Base-by-base conservation (phyloP, 306 rosid genomes). In the Hippophae rhamnoides region DNA sequence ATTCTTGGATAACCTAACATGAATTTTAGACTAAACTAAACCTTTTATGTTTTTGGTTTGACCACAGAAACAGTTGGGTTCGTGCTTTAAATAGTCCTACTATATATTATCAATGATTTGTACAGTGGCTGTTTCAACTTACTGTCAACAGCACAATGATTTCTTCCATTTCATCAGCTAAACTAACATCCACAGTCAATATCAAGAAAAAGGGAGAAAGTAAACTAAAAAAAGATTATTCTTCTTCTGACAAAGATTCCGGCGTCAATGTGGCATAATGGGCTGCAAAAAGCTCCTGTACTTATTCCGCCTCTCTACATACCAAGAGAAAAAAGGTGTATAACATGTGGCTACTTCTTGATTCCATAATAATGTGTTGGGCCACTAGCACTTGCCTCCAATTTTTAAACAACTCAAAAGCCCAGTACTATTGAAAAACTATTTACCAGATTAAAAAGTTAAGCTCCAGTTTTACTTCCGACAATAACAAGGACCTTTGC, bases 251-350 rank as follows among this genome's bases (percentile, higher is more conserved):
- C 54, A 47, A 55, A 62, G 57, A 77, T 70, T 84, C 79, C 64
- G 43, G 64, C 61, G 63, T 65, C 64, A 52, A 69, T 70, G 69
- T 74, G 38, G 38, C 69, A 76, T 73, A 84, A 71, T 54, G 52
- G 52, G 41, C 51, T 41, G 48, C 66, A 76, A 54, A 64, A 61
- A 70, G 43, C 53, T 60, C 58, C 18, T 40, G 54, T 6, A 41
- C 9, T 14, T 66, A 23, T 69, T 51, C 43, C 45, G 57, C 57
- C 71, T 47, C 71, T 56, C 50, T 44, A 61, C 63, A 42, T 57
- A 59, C 8, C 66, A 55, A 58, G 52, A 63, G 52, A 11, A 75
- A 77, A 64, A 66, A 62, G 67, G 43, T 23, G 45, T 61, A 65
- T 41, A 61, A 56, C 44, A 62, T 41, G 59, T 54, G 48, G 52